Base-by-base conservation (phyloP, 2,329 filamentous ascomycete genomes). In the Leptosphaerulina australis region DNA sequence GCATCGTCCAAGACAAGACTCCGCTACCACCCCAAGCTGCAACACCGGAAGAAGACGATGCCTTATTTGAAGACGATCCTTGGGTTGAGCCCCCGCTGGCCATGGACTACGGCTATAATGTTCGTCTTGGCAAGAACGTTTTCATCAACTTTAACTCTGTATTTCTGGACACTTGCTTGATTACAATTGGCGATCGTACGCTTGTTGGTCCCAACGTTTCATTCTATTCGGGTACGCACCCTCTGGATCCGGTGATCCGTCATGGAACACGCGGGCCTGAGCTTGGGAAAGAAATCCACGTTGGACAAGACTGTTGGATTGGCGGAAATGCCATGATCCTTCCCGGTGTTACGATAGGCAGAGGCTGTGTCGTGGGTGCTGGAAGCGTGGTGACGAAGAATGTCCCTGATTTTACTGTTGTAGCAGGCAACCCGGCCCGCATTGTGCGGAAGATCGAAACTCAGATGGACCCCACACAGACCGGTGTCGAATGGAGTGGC, bases 321-420 rank as follows among this genome's bases (percentile, higher is more conserved):
- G 78, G 77, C 9, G 79, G 78, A 1, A 76, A 77, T 50, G 77
- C 72, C 1, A 67, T 74, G 12, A 82, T 96, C 17, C 76, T 92
- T 30, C 85, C 89, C 0, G 91, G 91, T 0, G 84, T 96, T 21
- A 91, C 81, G 0, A 87, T 96, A 57, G 91, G 91, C 0, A 79
- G 81, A 53, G 90, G 91, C 0, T 80, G 77, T 7, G 88, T 87
- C 0, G 81, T 96, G 50, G 91, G 90, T 2, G 91, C 91, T 3
- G 90, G 88, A 0, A 91, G 87, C 68, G 88, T 95, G 3, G 91
- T 96, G 18, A 95, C 90, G 2, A 95, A 88, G 76, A 79, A 85
- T 67, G 82, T 90, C 14, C 80, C 84, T 5, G 79, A 74, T 89
- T 85, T 83, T 56, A 80, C 79, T 7, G 79, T 86, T 10, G 85